A percentile compares a stretch with the other conserved stretches of the same genome.
Evolutionary conservation across 1,139 yeast genomes (phyloP).

Genomic region (Pichia norvegensis): DNA sequence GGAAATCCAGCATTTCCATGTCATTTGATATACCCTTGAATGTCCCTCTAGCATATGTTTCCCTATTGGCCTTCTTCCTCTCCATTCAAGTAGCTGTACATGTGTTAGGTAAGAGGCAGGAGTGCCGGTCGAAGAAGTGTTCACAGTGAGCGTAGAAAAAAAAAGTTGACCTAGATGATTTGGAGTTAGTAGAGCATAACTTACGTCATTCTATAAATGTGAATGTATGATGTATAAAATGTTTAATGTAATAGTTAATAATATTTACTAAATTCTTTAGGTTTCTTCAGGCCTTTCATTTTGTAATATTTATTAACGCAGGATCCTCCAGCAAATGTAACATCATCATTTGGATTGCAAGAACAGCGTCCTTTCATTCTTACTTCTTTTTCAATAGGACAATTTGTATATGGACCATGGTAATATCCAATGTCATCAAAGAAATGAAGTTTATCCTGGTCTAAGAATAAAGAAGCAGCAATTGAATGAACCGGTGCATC

Average conservation of each 20-base stretch:
- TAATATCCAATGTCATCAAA: slow-evolving; percentile 76
- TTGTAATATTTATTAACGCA: slow-evolving; percentile 12
- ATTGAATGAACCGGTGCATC: slow-evolving; percentile 88
- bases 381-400: slow-evolving; percentile 14
- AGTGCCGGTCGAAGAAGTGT: no score
- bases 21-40: neutral
- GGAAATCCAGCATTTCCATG: neutral
- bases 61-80: neutral
- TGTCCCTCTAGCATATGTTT: neutral
- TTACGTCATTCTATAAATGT: no score
- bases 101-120: no score
- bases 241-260: no score
- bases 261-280: slow-evolving; percentile 4
- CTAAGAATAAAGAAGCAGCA: slow-evolving; percentile 64
- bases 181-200: no score
- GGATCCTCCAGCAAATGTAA: slow-evolving; percentile 8
- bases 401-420: slow-evolving; percentile 48
- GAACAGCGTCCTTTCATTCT: slow-evolving; percentile 16
- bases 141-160: no score
- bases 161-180: no score
- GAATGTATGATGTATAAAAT: no score
- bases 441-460: slow-evolving; percentile 58
- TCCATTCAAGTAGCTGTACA: neutral
- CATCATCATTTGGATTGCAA: slow-evolving; percentile 17
- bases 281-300: slow-evolving; percentile 10